Evolutionary conservation across 2,329 filamentous ascomycete genomes (phyloP), one percentile per base, ranked within the genome.

Genomic region (Magnaporthiopsis poae): DNA sequence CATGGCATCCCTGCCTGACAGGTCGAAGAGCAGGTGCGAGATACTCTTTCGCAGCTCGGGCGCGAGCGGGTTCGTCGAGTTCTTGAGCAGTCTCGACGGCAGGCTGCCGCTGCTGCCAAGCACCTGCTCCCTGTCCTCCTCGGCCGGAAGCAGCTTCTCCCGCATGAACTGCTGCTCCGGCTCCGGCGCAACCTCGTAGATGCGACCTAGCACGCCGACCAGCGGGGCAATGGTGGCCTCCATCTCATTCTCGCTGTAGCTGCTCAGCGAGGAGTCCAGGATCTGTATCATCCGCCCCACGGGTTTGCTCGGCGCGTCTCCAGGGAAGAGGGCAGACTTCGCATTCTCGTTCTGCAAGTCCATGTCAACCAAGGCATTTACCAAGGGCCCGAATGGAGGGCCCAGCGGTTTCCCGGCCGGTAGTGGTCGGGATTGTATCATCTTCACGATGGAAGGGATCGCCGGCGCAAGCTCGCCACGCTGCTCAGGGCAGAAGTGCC

Each of bases 361-460:
- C 21, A 97, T 82, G 68, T 94, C 95, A 64, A 96, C 82, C 7
- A 97, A 80, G 0, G 90, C 87, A 73, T 97, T 96, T 72, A 97
- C 80, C 0, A 96, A 79, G 64, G 87, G 84, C 27, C 86, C 87
- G 59, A 91, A 82, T 0, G 92, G 87, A 0, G 88, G 82, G 69
- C 93, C 88, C 0, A 98, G 80, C 0, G 92, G 90, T 31, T 88
- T 88, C 1, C 76, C 76, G 0, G 84, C 79, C 3, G 87, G 80
- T 12, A 88, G 80, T 18, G 87, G 76, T 27, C 79, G 78, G 64
- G 80, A 85, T 69, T 83, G 84, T 36, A 98, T 80, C 25, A 97
- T 84, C 61, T 85, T 84, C 67, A 93, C 80, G 35, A 98, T 85
- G 68, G 87, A 82, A 13, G 87, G 83, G 60, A 96, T 83, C 2